Conservation (phyloP, 176 grass and related monocot genomes). For the Hordeum marinum region DNA sequence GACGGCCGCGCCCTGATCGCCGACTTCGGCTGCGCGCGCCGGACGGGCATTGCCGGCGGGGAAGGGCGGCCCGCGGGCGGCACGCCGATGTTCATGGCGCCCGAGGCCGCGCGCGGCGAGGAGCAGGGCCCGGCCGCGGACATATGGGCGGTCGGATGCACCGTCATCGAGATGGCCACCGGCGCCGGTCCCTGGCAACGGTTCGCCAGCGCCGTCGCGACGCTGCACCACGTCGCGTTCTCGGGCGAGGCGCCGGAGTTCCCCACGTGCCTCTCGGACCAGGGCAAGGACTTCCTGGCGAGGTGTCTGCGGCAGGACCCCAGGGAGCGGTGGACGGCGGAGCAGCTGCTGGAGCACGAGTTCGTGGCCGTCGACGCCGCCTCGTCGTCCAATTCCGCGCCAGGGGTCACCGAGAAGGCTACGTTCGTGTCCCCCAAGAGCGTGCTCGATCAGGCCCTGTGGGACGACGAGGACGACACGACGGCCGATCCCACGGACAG, state of each 20-base stretch:
- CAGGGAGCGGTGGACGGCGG: conserved; percentile 37
- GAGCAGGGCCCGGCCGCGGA: conserved; percentile 32
- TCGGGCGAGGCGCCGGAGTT: conserved; percentile 26
- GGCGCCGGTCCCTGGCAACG: conserved; percentile 36
- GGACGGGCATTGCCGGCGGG: neutral
- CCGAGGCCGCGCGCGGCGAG: conserved; percentile 48
- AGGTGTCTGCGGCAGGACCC: conserved; percentile 28
- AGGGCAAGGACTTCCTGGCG: conserved; percentile 38
- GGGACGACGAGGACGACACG: conserved; percentile 26
- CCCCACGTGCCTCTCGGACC: neutral
- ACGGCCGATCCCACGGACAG: neutral
- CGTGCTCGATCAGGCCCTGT: conserved; percentile 33
- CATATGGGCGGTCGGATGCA: conserved; percentile 51
- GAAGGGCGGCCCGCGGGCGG: neutral
- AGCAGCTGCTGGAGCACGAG: conserved; percentile 34
- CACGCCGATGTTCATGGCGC: conserved; percentile 47
- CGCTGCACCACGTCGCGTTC: conserved; percentile 47
- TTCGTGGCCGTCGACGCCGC: conserved; percentile 3
- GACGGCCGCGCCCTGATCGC: conserved; percentile 42
- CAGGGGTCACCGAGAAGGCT: neutral
- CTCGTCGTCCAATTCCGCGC: neutral
- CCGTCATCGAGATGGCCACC: conserved; percentile 48
- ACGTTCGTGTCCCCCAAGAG: conserved; percentile 40
- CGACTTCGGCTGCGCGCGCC: conserved; percentile 48
- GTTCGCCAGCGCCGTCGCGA: conserved; percentile 12